Evolutionary conservation across 2,329 filamentous ascomycete genomes (phyloP), one percentile per base, ranked within the genome.

Genomic region (Fusarium camptoceras): DNA sequence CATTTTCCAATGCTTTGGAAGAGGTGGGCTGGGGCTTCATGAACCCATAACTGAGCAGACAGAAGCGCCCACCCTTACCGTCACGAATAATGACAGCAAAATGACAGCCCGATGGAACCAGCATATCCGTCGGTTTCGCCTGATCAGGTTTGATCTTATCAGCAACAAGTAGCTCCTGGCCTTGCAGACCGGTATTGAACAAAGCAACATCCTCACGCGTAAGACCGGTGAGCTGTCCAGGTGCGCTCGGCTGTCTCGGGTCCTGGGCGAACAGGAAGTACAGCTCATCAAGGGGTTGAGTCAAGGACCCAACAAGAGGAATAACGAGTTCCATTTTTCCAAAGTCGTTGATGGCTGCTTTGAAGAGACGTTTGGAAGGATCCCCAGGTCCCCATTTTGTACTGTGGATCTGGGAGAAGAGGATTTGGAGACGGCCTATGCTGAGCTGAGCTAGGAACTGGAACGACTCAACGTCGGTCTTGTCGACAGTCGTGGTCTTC

Each of bases 351-450:
- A 58, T 58, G 4, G 37, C 58, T 37, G 55, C 28, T 66, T 74
- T 63, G 46, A 74, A 62, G 5, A 74, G 28, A 5, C 71, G 48
- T 39, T 74, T 74, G 2, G 72, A 68, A 5, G 71, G 70, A n/a
- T 34, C 42, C 2, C 18, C 62, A 7, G 64, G 8, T 0, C 11
- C 46, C 70, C 66, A 70, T n/a, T 48, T 25, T 1, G 30, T 47
- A 24, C 55, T 57, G 37, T 72, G 71, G 3, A 72, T 41, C 37
- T 73, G 57, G 0, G 55, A 51, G 24, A 73, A 73, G 1, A 30
- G 25, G 9, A 73, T 20, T 3, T 61, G 25, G 14, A 73, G 18
- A 2, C 47, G 8, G 5, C 37, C 56, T 18, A 73, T 49, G 2
- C 48, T 70, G 12, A 73, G 42, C 11, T 31, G 31, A 3, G 66